phyloP scores from a whole-genome alignment of 2,329 filamentous ascomycete species.

The Colletotrichum sansevieriae region DNA sequence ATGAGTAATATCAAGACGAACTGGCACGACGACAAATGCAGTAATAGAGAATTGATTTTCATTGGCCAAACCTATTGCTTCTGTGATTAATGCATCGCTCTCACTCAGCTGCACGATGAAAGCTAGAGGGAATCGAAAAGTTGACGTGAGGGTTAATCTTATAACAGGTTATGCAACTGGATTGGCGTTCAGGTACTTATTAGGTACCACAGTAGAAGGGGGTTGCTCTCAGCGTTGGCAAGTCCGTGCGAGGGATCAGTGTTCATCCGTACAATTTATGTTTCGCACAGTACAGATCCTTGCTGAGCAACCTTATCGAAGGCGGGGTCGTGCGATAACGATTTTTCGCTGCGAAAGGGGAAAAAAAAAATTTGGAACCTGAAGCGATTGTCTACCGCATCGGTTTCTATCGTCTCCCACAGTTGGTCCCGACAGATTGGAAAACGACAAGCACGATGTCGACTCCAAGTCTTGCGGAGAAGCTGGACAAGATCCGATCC shows the following conservation, averaged over 20 bases:
- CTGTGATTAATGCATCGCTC: neutral
- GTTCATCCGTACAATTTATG: neutral
- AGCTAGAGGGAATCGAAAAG: too few species aligned
- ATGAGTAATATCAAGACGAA: constrained; percentile 14
- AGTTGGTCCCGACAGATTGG: constrained; percentile 40
- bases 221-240: too few species aligned
- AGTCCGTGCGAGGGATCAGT: too few species aligned
- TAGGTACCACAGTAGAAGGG: too few species aligned
- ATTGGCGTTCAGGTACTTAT: too few species aligned
- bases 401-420: constrained; percentile 33
- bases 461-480: constrained; percentile 78
- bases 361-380: constrained; percentile 38
- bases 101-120: too few species aligned
- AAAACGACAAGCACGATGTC: constrained; percentile 57
- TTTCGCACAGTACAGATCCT: constrained; percentile 1
- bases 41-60: constrained; percentile 12
- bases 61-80: neutral
- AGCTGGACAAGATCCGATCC: constrained; percentile 96
- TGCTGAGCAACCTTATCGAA: constrained; percentile 36
- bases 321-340: constrained; percentile 43
- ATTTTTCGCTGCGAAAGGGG: constrained; percentile 38
- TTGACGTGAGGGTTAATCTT: too few species aligned
- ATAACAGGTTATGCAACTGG: too few species aligned
- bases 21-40: constrained; percentile 11
- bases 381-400: constrained; percentile 21